Base-by-base conservation (phyloP, 192 early-diverging fungal species). In the Umbelopsis sp. region DNA sequence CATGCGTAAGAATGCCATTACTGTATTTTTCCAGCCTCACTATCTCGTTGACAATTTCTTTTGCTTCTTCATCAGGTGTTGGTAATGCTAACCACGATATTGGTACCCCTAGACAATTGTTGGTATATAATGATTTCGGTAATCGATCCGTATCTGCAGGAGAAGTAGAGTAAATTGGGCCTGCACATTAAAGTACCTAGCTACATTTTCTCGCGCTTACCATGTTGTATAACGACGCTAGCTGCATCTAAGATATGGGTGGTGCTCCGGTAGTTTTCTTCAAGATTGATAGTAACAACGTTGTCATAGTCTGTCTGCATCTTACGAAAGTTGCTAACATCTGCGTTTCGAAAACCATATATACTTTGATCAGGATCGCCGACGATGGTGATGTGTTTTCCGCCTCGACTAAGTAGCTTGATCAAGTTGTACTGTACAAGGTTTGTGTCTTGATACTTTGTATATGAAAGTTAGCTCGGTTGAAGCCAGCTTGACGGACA, bases 341-440 rank as follows among this genome's bases (percentile, higher is more conserved):
- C 68, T 1, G 76, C 76, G 44, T 69, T 70, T 49, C 76, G 41
- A 66, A 71, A 77, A 1, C 76, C 76, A 65, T 65, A 77, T 22
- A 77, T 77, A 22, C 66, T 66, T 52, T 77, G 76, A 66, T 77
- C 76, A 5, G 71, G 76, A 50, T 77, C 76, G n/a, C 76, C 76
- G 2, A 77, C 76, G 4, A 77, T 50, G 2, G 76, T 77, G 24
- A 77, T 21, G 5, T 21, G 8, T 44, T 70, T 72, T 8, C 50
- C 20, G 16, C 26, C 41, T 7, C 44, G 9, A 10, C 45, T 72
- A 38, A 77, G 43, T 4, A 69, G n/a, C 32, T 70, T 53, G 2
- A 77, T 44, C 53, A 77, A 24, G 17, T 72, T 36, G 36, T 73
- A 77, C 47, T 77, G 76, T 36, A 70, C 36, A 32, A 29, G 16